Conservation (phyloP, 176 grass and related monocot species). For the Hyparrhenia diplandra region DNA sequence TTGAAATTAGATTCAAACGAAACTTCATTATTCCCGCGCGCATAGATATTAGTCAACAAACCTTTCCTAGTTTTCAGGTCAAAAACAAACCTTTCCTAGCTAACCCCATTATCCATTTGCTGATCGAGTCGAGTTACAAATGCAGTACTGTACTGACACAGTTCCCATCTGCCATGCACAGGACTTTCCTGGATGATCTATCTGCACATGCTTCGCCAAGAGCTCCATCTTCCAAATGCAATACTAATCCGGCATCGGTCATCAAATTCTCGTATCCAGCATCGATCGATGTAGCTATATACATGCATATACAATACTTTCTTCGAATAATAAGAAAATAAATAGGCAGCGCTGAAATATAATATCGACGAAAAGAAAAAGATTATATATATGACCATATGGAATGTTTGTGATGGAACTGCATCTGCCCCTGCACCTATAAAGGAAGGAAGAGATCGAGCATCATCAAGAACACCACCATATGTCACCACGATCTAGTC, state of each 20-base stretch:
- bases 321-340: not conserved
- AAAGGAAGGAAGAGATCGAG: not conserved
- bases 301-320: not conserved
- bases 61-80: too few relatives aligned
- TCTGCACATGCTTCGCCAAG: too few relatives aligned
- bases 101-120: not conserved
- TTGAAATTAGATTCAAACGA: too few relatives aligned
- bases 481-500: not conserved
- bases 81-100: too few relatives aligned
- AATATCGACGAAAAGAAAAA: not conserved
- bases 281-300: not conserved
- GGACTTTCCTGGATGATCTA: not conserved
- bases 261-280: too few relatives aligned
- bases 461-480: not conserved
- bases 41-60: too few relatives aligned
- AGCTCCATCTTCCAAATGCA: too few relatives aligned
- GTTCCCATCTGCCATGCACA: not conserved
- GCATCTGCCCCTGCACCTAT: constrained; percentile 39
- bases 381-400: not conserved
- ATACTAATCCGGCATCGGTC: too few relatives aligned
- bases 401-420: constrained; percentile 1
- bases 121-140: not conserved
- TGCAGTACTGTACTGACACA: not conserved
- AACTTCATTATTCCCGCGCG: too few relatives aligned
- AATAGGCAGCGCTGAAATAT: not conserved